Percentiles rank a stretch among this genome's conserved stretches.
Conservation (phyloP, 75 land plant genomes). For the Pseudotsuga menziesii region DNA sequence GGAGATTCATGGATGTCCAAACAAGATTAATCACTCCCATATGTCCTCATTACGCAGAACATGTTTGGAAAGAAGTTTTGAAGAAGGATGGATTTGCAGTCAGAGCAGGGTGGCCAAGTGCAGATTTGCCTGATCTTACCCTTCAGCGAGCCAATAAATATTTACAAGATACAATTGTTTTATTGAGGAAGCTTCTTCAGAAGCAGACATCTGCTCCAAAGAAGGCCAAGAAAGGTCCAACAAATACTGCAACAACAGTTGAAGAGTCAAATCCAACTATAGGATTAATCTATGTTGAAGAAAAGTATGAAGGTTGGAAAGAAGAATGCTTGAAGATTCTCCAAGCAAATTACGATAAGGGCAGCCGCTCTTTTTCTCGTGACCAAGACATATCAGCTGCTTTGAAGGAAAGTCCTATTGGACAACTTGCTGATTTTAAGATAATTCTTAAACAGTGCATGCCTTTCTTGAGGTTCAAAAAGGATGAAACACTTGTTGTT, state of each 20-base stretch:
- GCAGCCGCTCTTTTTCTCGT: slow-evolving; percentile 39
- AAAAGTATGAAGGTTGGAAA: slow-evolving; percentile 79
- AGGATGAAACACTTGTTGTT: slow-evolving; percentile 56
- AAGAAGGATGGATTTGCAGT: slow-evolving; percentile 67
- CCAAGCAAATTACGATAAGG: slow-evolving; percentile 33
- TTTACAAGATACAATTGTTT: slow-evolving; percentile 63
- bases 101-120: slow-evolving; percentile 70
- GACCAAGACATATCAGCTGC: slow-evolving; percentile 57
- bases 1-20: slow-evolving; percentile 90
- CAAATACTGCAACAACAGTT: slow-evolving; percentile 13
- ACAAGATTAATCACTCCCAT: slow-evolving; percentile 81
- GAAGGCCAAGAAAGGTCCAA: slow-evolving; percentile 48
- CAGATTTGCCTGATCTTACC: slow-evolving; percentile 47
- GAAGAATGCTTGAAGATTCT: slow-evolving; percentile 71
- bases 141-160: slow-evolving; percentile 77
- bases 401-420: slow-evolving; percentile 47
- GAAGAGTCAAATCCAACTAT: slow-evolving; percentile 32
- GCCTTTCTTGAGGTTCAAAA: slow-evolving; percentile 88
- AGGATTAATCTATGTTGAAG: slow-evolving; percentile 78
- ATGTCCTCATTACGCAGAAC: slow-evolving; percentile 89
- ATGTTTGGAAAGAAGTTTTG: slow-evolving; percentile 68
- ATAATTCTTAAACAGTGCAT: slow-evolving; percentile 72
- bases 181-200: slow-evolving; percentile 65
- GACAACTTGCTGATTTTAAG: slow-evolving; percentile 52
- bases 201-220: slow-evolving; percentile 68